These are phyloP conservation scores for Reutealis trisperma DNA, from an alignment of 345 rosid genomes.

Conservation along the genomic window DNA sequence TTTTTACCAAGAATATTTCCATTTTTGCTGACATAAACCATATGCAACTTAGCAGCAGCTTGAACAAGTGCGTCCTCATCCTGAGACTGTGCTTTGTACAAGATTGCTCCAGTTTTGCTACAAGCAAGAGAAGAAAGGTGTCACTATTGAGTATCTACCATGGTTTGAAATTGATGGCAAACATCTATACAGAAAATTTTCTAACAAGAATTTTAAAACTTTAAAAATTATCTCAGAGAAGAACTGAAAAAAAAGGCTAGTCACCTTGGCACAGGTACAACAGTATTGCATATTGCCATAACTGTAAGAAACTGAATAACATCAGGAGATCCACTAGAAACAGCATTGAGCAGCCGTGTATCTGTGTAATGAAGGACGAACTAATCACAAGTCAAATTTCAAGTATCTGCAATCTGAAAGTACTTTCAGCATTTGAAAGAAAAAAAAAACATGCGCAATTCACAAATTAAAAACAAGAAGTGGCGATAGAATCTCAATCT, in stretches of 20 bases:
- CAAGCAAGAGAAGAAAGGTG: slow-evolving; percentile 15
- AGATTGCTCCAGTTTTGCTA: slow-evolving; percentile 81
- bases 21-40: slow-evolving; percentile 68
- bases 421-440: not conserved
- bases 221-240: not conserved
- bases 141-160: not conserved
- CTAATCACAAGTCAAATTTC: slow-evolving; percentile 17
- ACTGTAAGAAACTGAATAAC: slow-evolving; percentile 78
- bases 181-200: not conserved
- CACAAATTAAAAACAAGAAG: not conserved
- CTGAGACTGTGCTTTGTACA: slow-evolving; percentile 95
- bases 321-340: slow-evolving; percentile 77
- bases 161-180: not conserved
- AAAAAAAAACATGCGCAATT: not conserved
- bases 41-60: slow-evolving; percentile 87
- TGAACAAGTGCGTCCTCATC: slow-evolving; percentile 98
- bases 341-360: slow-evolving; percentile 61
- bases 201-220: not conserved
- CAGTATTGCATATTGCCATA: slow-evolving; percentile 97
- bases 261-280: slow-evolving; percentile 83
- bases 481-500: slow-evolving; percentile 11
- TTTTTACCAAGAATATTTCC: slow-evolving; percentile 72
- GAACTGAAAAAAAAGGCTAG: not conserved
- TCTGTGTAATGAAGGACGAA: slow-evolving; percentile 44
- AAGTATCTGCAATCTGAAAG: not conserved